Conservation (phyloP, 2,329 filamentous ascomycete genomes). For the Cladosporium sp. region DNA sequence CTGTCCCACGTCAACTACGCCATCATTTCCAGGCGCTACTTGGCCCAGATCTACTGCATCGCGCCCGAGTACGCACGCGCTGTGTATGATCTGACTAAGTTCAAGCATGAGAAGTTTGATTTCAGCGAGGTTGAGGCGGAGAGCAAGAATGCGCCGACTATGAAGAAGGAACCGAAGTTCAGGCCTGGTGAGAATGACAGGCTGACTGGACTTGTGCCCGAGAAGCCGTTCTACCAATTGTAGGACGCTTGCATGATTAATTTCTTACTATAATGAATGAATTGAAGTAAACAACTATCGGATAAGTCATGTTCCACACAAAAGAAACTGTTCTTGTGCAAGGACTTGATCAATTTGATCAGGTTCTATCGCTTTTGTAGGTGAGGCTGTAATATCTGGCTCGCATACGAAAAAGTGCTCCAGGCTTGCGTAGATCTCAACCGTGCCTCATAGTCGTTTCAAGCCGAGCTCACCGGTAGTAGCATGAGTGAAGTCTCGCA, state of each 20-base stretch:
- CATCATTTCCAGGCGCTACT: conserved; percentile 42
- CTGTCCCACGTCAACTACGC: conserved; percentile 26
- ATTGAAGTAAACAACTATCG: too few relatives aligned
- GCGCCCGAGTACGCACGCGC: conserved; percentile 44
- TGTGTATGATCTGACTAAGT: conserved; percentile 40
- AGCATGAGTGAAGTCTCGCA: too few relatives aligned
- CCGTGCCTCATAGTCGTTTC: too few relatives aligned
- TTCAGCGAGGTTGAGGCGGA: conserved; percentile 45
- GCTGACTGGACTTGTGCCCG: conserved; percentile 37
- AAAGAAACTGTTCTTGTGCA: too few relatives aligned
- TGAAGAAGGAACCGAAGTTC: conserved; percentile 46
- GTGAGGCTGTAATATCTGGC: too few relatives aligned
- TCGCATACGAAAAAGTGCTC: too few relatives aligned
- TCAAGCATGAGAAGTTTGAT: conserved; percentile 43
- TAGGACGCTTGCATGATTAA: conserved; percentile 8
- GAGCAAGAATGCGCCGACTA: conserved; percentile 42
- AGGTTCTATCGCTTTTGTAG: too few relatives aligned
- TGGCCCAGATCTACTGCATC: conserved; percentile 51
- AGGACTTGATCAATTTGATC: too few relatives aligned
- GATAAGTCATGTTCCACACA: too few relatives aligned
- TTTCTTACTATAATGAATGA: too few relatives aligned
- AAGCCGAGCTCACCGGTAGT: too few relatives aligned
- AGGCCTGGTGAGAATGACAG: conserved; percentile 37
- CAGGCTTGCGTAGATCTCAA: too few relatives aligned
- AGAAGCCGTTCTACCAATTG: conserved; percentile 30